A percentile compares a stretch with the other conserved stretches of the same genome.
phyloP scores from a whole-genome alignment of 768 basidiomycete species.

The Hygrophorus pudorinus region DNA sequence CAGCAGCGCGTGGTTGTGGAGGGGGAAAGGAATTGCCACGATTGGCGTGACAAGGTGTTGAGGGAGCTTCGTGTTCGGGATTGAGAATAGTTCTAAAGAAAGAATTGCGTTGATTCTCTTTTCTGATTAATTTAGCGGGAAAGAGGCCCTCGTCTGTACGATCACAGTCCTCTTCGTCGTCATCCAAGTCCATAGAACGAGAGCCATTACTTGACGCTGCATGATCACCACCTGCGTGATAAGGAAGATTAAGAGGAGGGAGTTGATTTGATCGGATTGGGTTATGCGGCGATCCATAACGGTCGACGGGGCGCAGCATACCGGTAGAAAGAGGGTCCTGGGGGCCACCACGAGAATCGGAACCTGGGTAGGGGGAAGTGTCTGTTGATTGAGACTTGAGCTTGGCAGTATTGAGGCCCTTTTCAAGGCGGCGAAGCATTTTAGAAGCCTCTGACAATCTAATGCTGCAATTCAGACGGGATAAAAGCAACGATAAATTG shows the following conservation, averaged over 20 bases:
- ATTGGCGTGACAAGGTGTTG: slow-evolving; percentile 22
- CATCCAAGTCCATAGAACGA: slow-evolving; percentile 40
- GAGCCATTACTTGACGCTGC: slow-evolving; percentile 26
- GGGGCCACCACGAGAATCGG: slow-evolving; percentile 19
- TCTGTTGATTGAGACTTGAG: slow-evolving; percentile 49
- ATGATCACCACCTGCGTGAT: slow-evolving; percentile 27
- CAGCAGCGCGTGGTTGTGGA: slow-evolving; percentile 27
- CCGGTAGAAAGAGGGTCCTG: slow-evolving; percentile 17
- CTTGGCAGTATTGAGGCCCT: slow-evolving; percentile 69
- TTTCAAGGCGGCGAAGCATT: slow-evolving; percentile 80
- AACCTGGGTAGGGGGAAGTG: slow-evolving; percentile 23
- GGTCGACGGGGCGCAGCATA: slow-evolving; percentile 21
- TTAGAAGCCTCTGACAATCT: slow-evolving; percentile 86
- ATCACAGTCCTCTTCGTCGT: slow-evolving; percentile 58
- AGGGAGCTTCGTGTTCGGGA: slow-evolving; percentile 43
- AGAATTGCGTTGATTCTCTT: slow-evolving; percentile 60
- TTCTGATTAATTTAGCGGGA: slow-evolving; percentile 65
- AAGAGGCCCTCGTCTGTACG: slow-evolving; percentile 54
- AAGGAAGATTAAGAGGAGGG: slow-evolving; percentile 36
- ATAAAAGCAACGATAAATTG: slow-evolving; percentile 7
- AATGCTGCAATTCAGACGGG: slow-evolving; percentile 9
- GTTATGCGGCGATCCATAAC: slow-evolving; percentile 22
- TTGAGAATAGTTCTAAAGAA: slow-evolving; percentile 83
- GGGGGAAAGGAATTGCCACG: slow-evolving; percentile 30
- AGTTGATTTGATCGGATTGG: slow-evolving; percentile 37